A percentile compares a stretch with the other conserved stretches of the same genome.
Conservation (phyloP, 371 early-diverging fungal genomes). For the Coemansia sp. region DNA sequence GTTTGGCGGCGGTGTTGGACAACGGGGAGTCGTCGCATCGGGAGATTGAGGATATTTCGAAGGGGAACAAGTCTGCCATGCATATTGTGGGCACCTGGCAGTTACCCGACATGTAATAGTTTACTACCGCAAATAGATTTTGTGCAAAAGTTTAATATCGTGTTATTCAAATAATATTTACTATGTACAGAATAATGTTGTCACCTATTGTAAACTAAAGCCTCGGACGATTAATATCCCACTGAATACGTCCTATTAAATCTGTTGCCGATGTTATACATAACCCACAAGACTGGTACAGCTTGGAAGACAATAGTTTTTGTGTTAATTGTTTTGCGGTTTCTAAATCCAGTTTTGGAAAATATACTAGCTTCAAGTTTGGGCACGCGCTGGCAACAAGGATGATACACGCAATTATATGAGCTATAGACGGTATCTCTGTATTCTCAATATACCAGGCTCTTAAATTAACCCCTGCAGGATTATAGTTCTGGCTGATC, state of each 20-base stretch:
- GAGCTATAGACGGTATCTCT: not conserved
- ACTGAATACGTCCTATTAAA: no score
- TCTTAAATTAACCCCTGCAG: not conserved
- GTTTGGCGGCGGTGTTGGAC: slow-evolving; percentile 68
- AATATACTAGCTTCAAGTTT: not conserved
- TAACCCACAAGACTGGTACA: not conserved
- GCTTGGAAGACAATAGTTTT: not conserved
- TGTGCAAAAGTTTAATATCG: no score
- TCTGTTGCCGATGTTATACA: not conserved
- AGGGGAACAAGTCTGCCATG: slow-evolving; percentile 71
- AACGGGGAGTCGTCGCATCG: slow-evolving; percentile 52
- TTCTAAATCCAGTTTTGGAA: not conserved
- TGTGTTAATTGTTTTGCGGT: not conserved
- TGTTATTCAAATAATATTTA: no score
- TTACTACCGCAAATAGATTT: not conserved
- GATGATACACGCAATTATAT: not conserved
- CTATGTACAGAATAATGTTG: no score
- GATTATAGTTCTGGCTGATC: not conserved
- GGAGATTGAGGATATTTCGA: slow-evolving; percentile 52
- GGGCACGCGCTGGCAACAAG: not conserved
- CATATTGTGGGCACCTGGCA: slow-evolving; percentile 76
- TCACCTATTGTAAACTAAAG: no score
- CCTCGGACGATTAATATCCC: no score
- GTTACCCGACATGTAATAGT: slow-evolving; percentile 29
- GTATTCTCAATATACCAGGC: not conserved